Base-by-base conservation (phyloP, 2,329 filamentous ascomycete genomes). In the Aureobasidium sp. region DNA sequence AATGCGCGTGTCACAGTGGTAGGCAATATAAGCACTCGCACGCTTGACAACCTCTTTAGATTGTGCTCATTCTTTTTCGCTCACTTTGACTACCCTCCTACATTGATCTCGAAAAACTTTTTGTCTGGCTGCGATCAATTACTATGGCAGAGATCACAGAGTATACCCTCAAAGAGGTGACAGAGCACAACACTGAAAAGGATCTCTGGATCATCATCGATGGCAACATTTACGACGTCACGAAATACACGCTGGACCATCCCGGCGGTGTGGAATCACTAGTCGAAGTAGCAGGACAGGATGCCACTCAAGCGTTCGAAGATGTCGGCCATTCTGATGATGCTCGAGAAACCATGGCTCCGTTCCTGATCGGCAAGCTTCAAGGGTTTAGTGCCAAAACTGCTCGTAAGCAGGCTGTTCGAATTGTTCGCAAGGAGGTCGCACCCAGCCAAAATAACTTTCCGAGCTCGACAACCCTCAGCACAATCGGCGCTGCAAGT, bases 201-300 rank as follows among this genome's bases (percentile, higher is more conserved):
- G 88, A 95, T 68, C 77, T 96, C n/a, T 97, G 91, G 91, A 93
- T 97, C 54, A 89, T 89, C 2, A 90, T 97, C 66, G 96, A 96
- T 83, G 90, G 90, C 32, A 71, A 81, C 55, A 89, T 96, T 55
- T 79, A 96, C 74, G 88, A 96, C 71, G 78, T 96, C 54, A 86
- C 85, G 58, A 85, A 94, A 77, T 97, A 91, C 88, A 79, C 95
- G 44, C 88, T 95, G 60, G 91, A 97, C 77, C 91, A 97, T 74
- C 91, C 91, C 19, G 91, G 90, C 65, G 91, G 91, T 55, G 88
- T 90, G 52, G 90, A 95, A 75, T 90, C 90, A 50, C 83, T 97
- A 62, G 87, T 93, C 78, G 94, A 91, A 78, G 94, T 95, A 70
- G 95, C 95, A 85, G 91, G 91, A 63, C 84, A 85, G 58, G 91